A percentile compares a stretch with the other conserved stretches of the same genome.
Evolutionary conservation across 192 early-diverging fungal genomes (phyloP).

Genomic region (Umbelopsis sp.): DNA sequence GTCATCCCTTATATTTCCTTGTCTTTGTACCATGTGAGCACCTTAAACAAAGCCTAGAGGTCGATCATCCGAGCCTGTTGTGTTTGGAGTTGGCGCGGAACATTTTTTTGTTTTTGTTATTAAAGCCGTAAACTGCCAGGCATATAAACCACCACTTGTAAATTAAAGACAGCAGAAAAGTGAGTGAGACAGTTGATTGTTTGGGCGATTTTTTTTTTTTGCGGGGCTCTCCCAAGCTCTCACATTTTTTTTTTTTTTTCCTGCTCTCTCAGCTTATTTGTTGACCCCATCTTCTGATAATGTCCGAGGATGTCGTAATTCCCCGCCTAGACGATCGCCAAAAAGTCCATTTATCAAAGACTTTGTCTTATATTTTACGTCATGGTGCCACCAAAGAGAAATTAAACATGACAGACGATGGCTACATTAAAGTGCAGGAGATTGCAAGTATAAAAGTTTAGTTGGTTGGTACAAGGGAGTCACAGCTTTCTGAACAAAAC

Average conservation of each 20-base stretch:
- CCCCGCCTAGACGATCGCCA: slow-evolving; percentile 28
- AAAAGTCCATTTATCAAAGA: slow-evolving; percentile 65
- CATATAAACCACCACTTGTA: too few species aligned
- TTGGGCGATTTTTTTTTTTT: too few species aligned
- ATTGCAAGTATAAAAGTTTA: slow-evolving; percentile 48
- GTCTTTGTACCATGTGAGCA: slow-evolving; percentile 11
- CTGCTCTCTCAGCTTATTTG: too few species aligned
- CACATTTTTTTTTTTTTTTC: too few species aligned
- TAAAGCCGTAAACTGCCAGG: too few species aligned
- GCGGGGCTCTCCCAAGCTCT: not conserved
- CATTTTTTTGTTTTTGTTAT: not conserved
- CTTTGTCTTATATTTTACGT: slow-evolving; percentile 80
- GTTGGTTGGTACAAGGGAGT: too few species aligned
- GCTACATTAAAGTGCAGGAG: slow-evolving; percentile 69
- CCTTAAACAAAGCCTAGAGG: not conserved
- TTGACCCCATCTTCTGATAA: not conserved
- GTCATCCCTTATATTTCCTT: slow-evolving; percentile 10
- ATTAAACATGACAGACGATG: slow-evolving; percentile 71
- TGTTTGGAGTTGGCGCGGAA: slow-evolving; percentile 3
- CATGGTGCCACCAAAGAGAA: slow-evolving; percentile 83
- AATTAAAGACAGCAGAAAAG: too few species aligned
- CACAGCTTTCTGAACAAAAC: too few species aligned
- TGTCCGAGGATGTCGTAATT: slow-evolving; percentile 18
- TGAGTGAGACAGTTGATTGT: not conserved
- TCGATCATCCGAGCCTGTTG: not conserved